Evolutionary conservation across 2,329 filamentous ascomycete genomes (phyloP), one percentile per base, ranked within the genome.

Genomic region (Cladophialophora chaetospira): DNA sequence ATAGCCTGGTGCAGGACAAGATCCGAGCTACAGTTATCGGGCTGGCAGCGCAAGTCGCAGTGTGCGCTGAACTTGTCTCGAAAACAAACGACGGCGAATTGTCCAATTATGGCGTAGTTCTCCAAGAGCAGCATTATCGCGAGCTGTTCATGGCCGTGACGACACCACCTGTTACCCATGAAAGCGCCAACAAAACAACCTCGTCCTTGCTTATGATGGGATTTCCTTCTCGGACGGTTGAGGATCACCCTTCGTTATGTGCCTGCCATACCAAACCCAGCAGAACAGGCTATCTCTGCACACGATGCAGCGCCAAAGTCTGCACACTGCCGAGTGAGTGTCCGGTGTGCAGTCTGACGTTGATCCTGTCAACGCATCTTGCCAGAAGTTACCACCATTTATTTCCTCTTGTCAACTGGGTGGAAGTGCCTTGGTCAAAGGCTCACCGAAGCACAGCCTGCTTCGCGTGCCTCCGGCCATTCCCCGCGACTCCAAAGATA

Each of bases 371-470:
- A 1, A 99, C 94, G 0, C 92, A 97, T 75, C 77, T 97, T 57
- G 92, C 91, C 3, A 82, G 91, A n/a, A 94, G 89, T 0, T 96
- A 96, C 68, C 91, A 96, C 71, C 91, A 97, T 70, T 79, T 97
- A 0, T 96, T 96, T 69, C 91, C 92, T 0, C 78, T 99, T 19
- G 82, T 87, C 28, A 96, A 95, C 69, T 99, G 93, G 92, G 79
- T 86, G 8, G 91, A 94, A 68, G 93, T 99, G 0, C 81, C 88
- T 1, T 99, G 94, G 94, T 73, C 82, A 9, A 79, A 87, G 17
- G 92, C 91, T 1, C 69, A 69, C 9, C 72, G 70, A 52, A 87
- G 84, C 2, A 75, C 71, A 9, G 82, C 86, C 49, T 99, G 94
- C 72, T 91, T 87, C 70, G 84, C 89, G 4, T 99, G 94, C 67